Conservation (phyloP, 768 basidiomycete genomes). For the Vararia minispora region DNA sequence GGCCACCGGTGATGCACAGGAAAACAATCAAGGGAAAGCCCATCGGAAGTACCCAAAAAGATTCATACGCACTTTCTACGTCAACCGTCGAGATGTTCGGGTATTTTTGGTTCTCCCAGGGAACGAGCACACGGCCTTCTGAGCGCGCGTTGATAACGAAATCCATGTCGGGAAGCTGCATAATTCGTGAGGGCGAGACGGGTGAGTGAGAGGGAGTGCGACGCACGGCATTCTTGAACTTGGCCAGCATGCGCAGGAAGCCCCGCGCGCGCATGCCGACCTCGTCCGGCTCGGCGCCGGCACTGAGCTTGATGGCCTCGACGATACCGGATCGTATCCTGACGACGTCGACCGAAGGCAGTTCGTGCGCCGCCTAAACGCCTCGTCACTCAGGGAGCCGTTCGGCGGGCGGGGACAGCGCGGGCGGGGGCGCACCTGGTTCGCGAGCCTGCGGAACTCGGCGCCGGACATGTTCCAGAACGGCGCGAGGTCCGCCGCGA, state of each 20-base stretch:
- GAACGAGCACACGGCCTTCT: conserved; percentile 86
- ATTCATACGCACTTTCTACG: too few relatives aligned
- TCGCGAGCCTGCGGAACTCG: conserved; percentile 56
- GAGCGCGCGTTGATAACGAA: conserved; percentile 90
- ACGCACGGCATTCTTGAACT: conserved; percentile 53
- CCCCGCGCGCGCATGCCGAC: conserved; percentile 70
- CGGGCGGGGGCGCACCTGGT: conserved; percentile 32
- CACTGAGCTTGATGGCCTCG: conserved; percentile 43
- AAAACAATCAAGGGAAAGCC: neutral
- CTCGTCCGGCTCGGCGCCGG: conserved; percentile 50
- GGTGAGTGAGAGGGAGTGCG: neutral
- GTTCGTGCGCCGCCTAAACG: conserved; percentile 52
- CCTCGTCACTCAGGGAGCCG: too few relatives aligned
- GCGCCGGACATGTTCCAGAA: conserved; percentile 69
- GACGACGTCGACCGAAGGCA: conserved; percentile 85
- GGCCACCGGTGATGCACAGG: conserved; percentile 10
- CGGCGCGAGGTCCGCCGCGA: conserved; percentile 72
- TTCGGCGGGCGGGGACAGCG: too few relatives aligned
- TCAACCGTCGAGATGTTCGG: conserved; percentile 68
- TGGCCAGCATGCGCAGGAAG: conserved; percentile 63
- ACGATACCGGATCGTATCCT: conserved; percentile 58
- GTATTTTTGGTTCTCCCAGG: conserved; percentile 76
- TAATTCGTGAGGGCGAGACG: conserved; percentile 4
- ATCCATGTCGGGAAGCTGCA: conserved; percentile 85
- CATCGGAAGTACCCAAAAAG: conserved; percentile 20